phyloP scores from a whole-genome alignment of 2,329 filamentous ascomycete genomes.

The Penicillium sp. region DNA sequence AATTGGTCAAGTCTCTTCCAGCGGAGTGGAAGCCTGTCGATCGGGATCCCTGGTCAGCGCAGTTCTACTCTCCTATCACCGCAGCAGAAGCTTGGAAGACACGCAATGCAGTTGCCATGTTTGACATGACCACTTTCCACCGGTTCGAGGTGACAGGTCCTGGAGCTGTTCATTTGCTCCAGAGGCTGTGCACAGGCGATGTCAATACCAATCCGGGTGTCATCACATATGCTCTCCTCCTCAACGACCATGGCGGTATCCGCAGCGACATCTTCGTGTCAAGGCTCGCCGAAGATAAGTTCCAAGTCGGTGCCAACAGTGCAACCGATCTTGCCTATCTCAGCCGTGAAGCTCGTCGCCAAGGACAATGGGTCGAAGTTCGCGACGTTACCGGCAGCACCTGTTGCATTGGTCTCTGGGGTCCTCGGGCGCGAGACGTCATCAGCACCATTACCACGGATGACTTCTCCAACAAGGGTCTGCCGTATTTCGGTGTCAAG shows the following conservation, averaged over 20 bases:
- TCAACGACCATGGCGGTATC: constrained; percentile 53
- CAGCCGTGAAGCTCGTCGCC: constrained; percentile 49
- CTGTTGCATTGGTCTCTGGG: constrained; percentile 61
- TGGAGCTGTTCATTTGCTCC: constrained; percentile 53
- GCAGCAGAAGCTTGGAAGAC: constrained; percentile 63
- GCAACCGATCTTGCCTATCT: constrained; percentile 54
- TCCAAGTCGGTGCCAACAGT: constrained; percentile 55
- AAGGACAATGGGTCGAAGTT: constrained; percentile 49
- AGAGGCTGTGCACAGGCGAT: constrained; percentile 42
- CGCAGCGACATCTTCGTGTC: constrained; percentile 56
- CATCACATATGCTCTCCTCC: constrained; percentile 55
- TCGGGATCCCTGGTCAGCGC: constrained; percentile 56
- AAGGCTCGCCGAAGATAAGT: constrained; percentile 44
- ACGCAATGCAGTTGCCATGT: constrained; percentile 58
- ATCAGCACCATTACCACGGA: constrained; percentile 38
- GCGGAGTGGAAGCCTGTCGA: constrained; percentile 52
- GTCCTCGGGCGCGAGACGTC: constrained; percentile 53
- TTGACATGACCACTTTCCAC: constrained; percentile 59
- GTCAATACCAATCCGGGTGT: constrained; percentile 46
- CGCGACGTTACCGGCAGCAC: constrained; percentile 58
- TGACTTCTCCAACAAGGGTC: constrained; percentile 30
- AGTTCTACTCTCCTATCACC: constrained; percentile 55
- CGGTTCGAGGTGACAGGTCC: constrained; percentile 57
- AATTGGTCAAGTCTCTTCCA: constrained; percentile 51
- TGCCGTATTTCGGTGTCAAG: constrained; percentile 52